Conservation (phyloP, 495 filamentous ascomycete genomes). For the Penicillium paxilli region DNA sequence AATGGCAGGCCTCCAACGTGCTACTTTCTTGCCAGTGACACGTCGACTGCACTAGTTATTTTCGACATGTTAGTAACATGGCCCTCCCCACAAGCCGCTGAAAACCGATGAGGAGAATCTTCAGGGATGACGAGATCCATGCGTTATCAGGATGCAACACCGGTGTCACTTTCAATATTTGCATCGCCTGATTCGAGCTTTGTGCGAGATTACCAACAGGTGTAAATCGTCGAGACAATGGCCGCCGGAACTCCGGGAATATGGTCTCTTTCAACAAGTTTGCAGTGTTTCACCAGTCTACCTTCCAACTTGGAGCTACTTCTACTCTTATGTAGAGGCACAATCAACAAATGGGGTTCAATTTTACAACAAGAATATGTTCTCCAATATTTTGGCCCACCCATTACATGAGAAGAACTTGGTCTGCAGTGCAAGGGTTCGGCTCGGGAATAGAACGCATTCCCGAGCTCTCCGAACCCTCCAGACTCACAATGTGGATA, state of each 20-base stretch:
- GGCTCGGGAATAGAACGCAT: background rate
- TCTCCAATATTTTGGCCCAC: slow-evolving; percentile 7
- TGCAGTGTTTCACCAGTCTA: background rate
- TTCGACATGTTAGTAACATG: background rate
- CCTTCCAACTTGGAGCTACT: background rate
- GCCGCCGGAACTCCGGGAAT: slow-evolving; percentile 11
- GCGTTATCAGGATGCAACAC: background rate
- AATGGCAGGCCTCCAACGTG: background rate
- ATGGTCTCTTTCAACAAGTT: too few relatives aligned
- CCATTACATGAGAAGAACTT: slow-evolving; percentile 19
- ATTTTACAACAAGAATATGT: background rate
- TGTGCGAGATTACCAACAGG: too few relatives aligned
- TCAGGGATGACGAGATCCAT: background rate
- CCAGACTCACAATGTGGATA: background rate
- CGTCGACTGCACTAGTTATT: background rate
- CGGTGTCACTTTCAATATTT: background rate
- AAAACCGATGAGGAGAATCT: background rate
- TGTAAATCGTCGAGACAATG: background rate
- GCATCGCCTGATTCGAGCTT: background rate
- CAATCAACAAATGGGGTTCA: background rate
- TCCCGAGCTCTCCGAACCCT: slow-evolving; percentile 7
- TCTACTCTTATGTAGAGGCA: background rate
- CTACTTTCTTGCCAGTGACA: background rate
- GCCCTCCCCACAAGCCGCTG: slow-evolving; percentile 1
- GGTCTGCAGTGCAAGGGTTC: slow-evolving; percentile 5